Conservation (phyloP, 352 stramenopile species). For the Peronosclerospora sorghi region DNA sequence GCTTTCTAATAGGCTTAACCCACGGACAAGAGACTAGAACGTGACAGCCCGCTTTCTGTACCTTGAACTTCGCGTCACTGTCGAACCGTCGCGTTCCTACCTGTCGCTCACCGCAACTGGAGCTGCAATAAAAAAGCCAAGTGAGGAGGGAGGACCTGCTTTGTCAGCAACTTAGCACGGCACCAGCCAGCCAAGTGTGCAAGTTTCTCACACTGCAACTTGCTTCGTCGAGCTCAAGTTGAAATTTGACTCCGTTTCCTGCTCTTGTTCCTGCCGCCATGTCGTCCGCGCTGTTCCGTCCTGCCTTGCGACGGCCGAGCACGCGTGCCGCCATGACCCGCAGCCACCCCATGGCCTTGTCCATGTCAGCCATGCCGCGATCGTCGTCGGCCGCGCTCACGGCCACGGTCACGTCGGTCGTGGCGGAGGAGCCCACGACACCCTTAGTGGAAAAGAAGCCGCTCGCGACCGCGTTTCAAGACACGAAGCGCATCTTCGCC, state of each 20-base stretch:
- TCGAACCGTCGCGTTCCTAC: constrained; percentile 2
- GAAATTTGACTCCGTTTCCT: neutral
- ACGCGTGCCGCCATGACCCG: neutral
- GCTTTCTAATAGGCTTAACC: neutral
- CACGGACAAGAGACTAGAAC: neutral
- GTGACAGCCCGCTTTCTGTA: neutral
- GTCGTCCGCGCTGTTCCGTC: constrained; percentile 11
- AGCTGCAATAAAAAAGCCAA: neutral
- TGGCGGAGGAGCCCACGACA: constrained; percentile 3
- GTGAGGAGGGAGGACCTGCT: constrained; percentile 15
- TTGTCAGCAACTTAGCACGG: neutral
- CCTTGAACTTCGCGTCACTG: constrained; percentile 6
- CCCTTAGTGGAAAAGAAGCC: constrained; percentile 4
- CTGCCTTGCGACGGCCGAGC: constrained; percentile 14
- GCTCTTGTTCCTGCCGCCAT: neutral
- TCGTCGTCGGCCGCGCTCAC: constrained; percentile 8
- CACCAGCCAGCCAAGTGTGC: neutral
- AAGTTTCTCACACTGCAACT: constrained; percentile 17
- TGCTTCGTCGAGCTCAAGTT: constrained; percentile 16
- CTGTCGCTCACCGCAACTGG: constrained; percentile 2
- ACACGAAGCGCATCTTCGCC: constrained; percentile 77
- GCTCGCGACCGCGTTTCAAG: constrained; percentile 37
- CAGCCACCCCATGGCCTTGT: constrained; percentile 1
- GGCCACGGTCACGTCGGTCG: constrained; percentile 4
- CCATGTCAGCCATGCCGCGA: constrained; percentile 11